Percentiles rank a stretch among this genome's conserved stretches.
These are phyloP conservation scores for Phanerodontia chrysosporium DNA, from an alignment of 768 basidiomycete species.

Conservation along the genomic window DNA sequence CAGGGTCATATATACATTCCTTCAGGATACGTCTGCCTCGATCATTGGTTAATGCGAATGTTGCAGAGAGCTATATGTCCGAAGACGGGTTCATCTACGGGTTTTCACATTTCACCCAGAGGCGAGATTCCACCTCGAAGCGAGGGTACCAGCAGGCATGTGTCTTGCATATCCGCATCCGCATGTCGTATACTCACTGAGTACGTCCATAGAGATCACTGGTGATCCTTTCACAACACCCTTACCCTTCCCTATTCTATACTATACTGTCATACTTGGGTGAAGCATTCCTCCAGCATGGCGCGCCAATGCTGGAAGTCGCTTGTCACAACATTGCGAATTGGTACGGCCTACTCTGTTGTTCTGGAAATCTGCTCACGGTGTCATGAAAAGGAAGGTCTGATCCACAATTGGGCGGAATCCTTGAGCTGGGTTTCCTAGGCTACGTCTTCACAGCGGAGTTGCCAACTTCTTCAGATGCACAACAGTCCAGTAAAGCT, in stretches of 20 bases:
- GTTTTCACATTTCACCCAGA: slow-evolving; percentile 73
- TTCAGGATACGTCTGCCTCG: slow-evolving; percentile 68
- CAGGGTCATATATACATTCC: slow-evolving; percentile 80
- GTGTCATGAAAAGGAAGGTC: slow-evolving; percentile 62
- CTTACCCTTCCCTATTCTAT: slow-evolving; percentile 78
- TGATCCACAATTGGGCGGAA: slow-evolving; percentile 61
- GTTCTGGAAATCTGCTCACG: background rate
- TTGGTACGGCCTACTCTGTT: slow-evolving; percentile 52
- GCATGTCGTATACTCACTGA: background rate
- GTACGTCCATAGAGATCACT: slow-evolving; percentile 60
- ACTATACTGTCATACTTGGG: slow-evolving; percentile 69
- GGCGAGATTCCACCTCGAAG: slow-evolving; percentile 57
- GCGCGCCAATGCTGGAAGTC: slow-evolving; percentile 76
- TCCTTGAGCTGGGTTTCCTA: slow-evolving; percentile 78
- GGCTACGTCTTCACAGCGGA: slow-evolving; percentile 71
- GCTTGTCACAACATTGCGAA: slow-evolving; percentile 82
- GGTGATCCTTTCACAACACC: slow-evolving; percentile 74
- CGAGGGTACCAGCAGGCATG: slow-evolving; percentile 83
- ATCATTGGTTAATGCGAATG: slow-evolving; percentile 13
- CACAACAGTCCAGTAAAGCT: slow-evolving; percentile 48
- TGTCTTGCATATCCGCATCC: slow-evolving; percentile 1
- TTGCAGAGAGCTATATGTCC: slow-evolving; percentile 31
- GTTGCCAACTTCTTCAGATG: slow-evolving; percentile 63
- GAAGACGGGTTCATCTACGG: slow-evolving; percentile 74
- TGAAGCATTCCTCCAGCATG: slow-evolving; percentile 68